Conservation (phyloP, 768 basidiomycete genomes). For the Tulasnella sp. region DNA sequence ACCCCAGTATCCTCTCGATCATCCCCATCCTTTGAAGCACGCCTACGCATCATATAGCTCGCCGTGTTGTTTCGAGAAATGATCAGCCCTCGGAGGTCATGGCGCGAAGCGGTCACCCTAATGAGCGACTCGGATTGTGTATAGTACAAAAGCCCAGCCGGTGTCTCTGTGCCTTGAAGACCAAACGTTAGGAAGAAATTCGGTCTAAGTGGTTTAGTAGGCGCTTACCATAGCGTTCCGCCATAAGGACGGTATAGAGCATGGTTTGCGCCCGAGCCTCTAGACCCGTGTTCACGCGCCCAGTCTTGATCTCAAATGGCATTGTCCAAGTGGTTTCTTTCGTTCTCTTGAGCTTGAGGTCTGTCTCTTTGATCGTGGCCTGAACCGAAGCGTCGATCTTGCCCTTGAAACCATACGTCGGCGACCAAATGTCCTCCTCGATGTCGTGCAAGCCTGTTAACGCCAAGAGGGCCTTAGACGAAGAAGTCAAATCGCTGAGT, state of each 20-base stretch:
- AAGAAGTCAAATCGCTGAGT: conserved; percentile 48
- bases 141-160: conserved; percentile 83
- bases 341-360: conserved; percentile 12
- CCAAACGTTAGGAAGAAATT: not conserved
- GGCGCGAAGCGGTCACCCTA: conserved; percentile 63
- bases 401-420: conserved; percentile 87
- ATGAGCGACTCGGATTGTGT: conserved; percentile 85
- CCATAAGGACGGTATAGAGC: conserved; percentile 84
- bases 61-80: conserved; percentile 77
- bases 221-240: conserved; percentile 64
- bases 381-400: conserved; percentile 89
- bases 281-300: conserved; percentile 61
- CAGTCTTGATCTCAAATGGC: conserved; percentile 97
- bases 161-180: conserved; percentile 50
- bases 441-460: conserved; percentile 71
- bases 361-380: conserved; percentile 41
- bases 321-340: conserved; percentile 34
- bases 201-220: not conserved
- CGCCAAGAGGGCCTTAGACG: conserved; percentile 46
- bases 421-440: conserved; percentile 98
- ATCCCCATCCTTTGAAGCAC: conserved; percentile 1
- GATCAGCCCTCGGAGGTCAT: conserved; percentile 81
- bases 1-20: conserved; percentile 4
- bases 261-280: conserved; percentile 98
- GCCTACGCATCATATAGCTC: conserved; percentile 54